Conservation (phyloP, 768 basidiomycete species). For the Podaxis mareebaensis region DNA sequence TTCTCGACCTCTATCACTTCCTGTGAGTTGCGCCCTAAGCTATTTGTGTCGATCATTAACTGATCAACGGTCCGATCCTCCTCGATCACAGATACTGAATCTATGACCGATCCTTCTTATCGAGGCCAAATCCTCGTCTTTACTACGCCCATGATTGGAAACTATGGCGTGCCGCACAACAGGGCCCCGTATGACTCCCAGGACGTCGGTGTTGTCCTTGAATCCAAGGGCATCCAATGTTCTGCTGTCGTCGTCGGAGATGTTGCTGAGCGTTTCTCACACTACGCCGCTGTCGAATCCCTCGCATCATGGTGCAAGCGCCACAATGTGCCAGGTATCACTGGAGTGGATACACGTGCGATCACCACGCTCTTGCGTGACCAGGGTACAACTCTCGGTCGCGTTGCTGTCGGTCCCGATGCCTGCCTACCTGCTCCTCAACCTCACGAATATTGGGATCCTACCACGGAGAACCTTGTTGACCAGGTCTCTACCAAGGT, state of each 20-base stretch:
- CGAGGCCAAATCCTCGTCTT: slow-evolving; percentile 98
- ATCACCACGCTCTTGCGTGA: slow-evolving; percentile 92
- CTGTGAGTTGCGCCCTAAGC: slow-evolving; percentile 52
- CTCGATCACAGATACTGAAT: slow-evolving; percentile 83
- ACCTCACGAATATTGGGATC: slow-evolving; percentile 87
- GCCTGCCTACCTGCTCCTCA: slow-evolving; percentile 58
- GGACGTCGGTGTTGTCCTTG: slow-evolving; percentile 86
- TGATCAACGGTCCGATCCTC: slow-evolving; percentile 16
- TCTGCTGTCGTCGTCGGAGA: slow-evolving; percentile 92
- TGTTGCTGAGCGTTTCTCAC: slow-evolving; percentile 92
- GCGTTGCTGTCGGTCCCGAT: slow-evolving; percentile 81
- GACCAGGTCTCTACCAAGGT: slow-evolving; percentile 87
- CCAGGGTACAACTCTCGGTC: slow-evolving; percentile 95
- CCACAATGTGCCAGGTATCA: slow-evolving; percentile 87
- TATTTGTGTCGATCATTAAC: neutral
- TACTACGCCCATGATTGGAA: slow-evolving; percentile 97
- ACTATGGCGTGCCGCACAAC: slow-evolving; percentile 94
- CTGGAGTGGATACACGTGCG: slow-evolving; percentile 96
- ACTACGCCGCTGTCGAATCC: slow-evolving; percentile 92
- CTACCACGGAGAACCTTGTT: slow-evolving; percentile 88
- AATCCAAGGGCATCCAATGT: slow-evolving; percentile 89
- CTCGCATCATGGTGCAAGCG: slow-evolving; percentile 92
- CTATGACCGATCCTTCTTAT: slow-evolving; percentile 99
- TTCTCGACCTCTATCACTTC: slow-evolving; percentile 99
- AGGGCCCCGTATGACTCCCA: slow-evolving; percentile 65